Evolutionary conservation across 1,284 basidiomycete species (phyloP), one percentile per base, ranked within the genome.

Genomic region (Ceratobasidium sp.): DNA sequence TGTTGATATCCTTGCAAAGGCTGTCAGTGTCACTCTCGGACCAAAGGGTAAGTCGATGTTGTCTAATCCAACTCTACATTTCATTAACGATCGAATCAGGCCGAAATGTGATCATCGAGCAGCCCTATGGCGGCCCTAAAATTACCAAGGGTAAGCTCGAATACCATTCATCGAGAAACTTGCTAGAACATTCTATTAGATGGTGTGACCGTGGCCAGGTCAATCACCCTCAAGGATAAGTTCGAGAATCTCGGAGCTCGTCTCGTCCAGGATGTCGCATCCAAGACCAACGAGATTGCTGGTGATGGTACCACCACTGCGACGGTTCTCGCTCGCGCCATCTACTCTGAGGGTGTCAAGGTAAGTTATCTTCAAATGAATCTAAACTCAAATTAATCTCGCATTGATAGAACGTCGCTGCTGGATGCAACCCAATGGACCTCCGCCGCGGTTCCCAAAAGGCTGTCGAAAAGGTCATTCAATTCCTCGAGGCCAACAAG

Each of bases 381-480:
- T 32, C 3, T 54, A n/a, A 32, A 13, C 5, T n/a, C 29, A 12
- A 29, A 31, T n/a, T 29, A n/a, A 45, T 10, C 15, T 20, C 5
- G 15, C 12, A 12, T 31, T 17, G 20, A 32, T 38, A 65, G 86
- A 99, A 98, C 78, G 96, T 99, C 70, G 96, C 96, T 47, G 96
- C 96, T 13, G 94, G 96, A 22, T 99, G 96, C 86, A 98, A 98
- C 84, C 96, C 96, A 40, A 99, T 98, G 95, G 96, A 99, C 82
- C 92, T 98, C 72, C 93, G 96, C 72, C 90, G 96, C 34, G 96
- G 96, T 72, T 89, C 94, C 17, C 96, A 98, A 79, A 94, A 94
- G 40, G 96, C 96, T 70, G 96, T 98, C 64, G 94, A 98, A 77
- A 92, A 92, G 74, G 94, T 99, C 75, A 92, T 98, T 75, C 86